phyloP scores from a whole-genome alignment of 2,329 filamentous ascomycete genomes.

The Fusarium pininemorale region DNA sequence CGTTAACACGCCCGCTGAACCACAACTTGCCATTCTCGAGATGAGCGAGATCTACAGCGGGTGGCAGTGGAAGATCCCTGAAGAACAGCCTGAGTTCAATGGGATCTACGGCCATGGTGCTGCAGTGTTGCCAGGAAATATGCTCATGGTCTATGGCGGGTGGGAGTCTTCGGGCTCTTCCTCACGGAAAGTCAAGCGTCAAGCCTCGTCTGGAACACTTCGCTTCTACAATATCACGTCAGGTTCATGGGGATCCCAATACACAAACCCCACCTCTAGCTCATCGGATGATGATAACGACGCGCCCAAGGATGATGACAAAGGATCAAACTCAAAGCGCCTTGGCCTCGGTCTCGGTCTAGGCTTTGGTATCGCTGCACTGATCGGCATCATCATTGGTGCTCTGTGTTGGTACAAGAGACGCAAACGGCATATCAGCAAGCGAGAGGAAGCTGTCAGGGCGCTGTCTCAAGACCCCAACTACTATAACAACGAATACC shows the following conservation, averaged over 20 bases:
- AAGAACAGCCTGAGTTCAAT: constrained; percentile 54
- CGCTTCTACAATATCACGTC: constrained; percentile 68
- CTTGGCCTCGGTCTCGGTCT: constrained; percentile 59
- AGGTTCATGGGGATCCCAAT: constrained; percentile 61
- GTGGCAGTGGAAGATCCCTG: constrained; percentile 77
- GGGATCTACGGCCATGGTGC: constrained; percentile 72
- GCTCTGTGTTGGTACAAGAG: constrained; percentile 63
- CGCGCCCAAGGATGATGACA: constrained; percentile 37
- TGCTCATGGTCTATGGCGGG: constrained; percentile 74
- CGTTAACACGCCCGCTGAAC: constrained; percentile 76
- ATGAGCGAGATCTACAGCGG: constrained; percentile 78
- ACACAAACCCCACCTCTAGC: constrained; percentile 55
- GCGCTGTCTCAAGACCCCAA: constrained; percentile 60
- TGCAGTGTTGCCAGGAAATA: constrained; percentile 69
- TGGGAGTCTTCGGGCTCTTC: constrained; percentile 61
- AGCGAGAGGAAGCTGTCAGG: constrained; percentile 57
- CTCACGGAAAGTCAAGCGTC: constrained; percentile 48
- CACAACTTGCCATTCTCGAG: constrained; percentile 81
- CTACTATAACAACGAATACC: constrained; percentile 55
- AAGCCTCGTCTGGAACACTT: constrained; percentile 39
- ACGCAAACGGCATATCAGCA: constrained; percentile 47
- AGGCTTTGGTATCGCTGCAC: constrained; percentile 64
- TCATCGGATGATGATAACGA: constrained; percentile 11
- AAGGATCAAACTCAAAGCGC: constrained; percentile 36
- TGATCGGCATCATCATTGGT: constrained; percentile 57